phyloP scores from a whole-genome alignment of 768 basidiomycete species.

The Chalciporus sphaerocephalus region DNA sequence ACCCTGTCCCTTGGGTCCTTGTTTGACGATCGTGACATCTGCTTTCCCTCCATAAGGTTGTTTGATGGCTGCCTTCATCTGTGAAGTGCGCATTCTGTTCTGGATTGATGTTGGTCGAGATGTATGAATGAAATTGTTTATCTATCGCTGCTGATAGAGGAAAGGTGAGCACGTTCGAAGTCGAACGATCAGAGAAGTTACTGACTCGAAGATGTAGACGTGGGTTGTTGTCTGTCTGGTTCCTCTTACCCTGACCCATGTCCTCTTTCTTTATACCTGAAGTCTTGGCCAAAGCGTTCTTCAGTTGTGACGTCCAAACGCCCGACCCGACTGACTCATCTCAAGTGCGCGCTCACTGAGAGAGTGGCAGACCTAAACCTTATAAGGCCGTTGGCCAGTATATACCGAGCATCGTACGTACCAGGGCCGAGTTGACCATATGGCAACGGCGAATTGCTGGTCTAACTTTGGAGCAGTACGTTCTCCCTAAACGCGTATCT shows the following conservation, averaged over 20 bases:
- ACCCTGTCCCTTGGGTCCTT: background rate
- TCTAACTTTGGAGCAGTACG: too few species aligned
- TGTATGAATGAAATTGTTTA: background rate
- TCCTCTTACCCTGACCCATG: background rate
- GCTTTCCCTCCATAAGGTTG: conserved; percentile 12
- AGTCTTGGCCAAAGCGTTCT: background rate
- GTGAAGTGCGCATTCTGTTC: background rate
- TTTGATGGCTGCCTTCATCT: conserved; percentile 6
- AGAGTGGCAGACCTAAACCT: too few species aligned
- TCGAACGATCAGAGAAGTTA: background rate
- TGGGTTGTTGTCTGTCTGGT: background rate
- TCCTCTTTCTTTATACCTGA: background rate
- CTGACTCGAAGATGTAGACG: background rate
- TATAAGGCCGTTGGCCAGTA: too few species aligned
- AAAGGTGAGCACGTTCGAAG: background rate
- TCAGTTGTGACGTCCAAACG: background rate
- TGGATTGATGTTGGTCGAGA: background rate
- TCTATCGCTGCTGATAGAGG: background rate
- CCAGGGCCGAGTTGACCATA: too few species aligned
- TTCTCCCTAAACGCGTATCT: too few species aligned
- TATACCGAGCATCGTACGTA: too few species aligned
- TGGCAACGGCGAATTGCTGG: too few species aligned
- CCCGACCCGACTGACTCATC: background rate
- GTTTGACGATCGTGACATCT: accelerated
- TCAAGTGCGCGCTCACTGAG: background rate